Evolutionary conservation across 352 stramenopile species (phyloP).

Genomic region (Phytophthora pluvialis): DNA sequence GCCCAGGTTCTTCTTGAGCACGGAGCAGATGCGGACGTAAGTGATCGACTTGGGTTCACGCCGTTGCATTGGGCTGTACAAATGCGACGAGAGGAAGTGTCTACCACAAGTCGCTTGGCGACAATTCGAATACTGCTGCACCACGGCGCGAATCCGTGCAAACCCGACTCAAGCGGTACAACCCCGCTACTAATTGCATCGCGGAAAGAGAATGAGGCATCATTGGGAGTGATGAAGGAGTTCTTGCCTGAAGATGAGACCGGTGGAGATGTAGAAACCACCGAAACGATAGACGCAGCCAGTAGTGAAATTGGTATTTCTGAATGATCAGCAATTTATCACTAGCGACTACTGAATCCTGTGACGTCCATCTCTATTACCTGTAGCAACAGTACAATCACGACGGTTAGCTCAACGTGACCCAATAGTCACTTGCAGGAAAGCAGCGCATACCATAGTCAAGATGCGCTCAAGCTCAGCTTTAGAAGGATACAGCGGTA

Average conservation of each 20-base stretch:
- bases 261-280: conserved; percentile 20
- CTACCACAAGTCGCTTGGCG: conserved; percentile 61
- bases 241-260: conserved; percentile 43
- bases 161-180: conserved; percentile 52
- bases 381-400: conserved; percentile 28
- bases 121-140: conserved; percentile 74
- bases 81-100: conserved; percentile 79
- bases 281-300: conserved; percentile 27
- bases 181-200: conserved; percentile 71
- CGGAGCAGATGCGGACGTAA: conserved; percentile 65
- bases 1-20: conserved; percentile 69
- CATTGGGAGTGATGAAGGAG: conserved; percentile 63
- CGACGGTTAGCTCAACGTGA: conserved; percentile 5
- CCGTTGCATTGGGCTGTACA: conserved; percentile 86
- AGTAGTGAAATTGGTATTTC: conserved; percentile 25
- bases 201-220: conserved; percentile 71
- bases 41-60: conserved; percentile 72
- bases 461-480: conserved; percentile 94
- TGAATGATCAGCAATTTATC: conserved; percentile 29
- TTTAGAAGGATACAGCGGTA: conserved; percentile 83
- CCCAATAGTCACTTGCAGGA: background rate
- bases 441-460: conserved; percentile 73
- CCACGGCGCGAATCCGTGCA: conserved; percentile 56
- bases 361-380: conserved; percentile 79
- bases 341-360: conserved; percentile 75